These are phyloP conservation scores for Russula earlei DNA, from an alignment of 768 basidiomycete species.

Conservation along the genomic window DNA sequence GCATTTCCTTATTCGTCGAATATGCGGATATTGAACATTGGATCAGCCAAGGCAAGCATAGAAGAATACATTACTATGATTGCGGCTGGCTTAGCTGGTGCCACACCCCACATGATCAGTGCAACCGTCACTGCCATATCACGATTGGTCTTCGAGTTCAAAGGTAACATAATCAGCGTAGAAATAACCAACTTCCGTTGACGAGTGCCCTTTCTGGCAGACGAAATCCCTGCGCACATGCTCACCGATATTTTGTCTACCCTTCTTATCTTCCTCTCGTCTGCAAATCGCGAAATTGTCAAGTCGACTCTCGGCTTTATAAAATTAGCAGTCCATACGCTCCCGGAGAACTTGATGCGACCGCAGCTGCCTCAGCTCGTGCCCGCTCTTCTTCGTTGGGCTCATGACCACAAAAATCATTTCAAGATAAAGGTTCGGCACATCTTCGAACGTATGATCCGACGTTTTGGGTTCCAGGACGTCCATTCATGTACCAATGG, in stretches of 20 bases:
- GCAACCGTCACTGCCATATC: slow-evolving; percentile 93
- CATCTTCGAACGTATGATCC: slow-evolving; percentile 91
- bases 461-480: slow-evolving; percentile 82
- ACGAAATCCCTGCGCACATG: slow-evolving; percentile 59
- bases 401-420: slow-evolving; percentile 97
- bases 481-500: slow-evolving; percentile 66
- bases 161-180: slow-evolving; percentile 40
- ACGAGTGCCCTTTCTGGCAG: slow-evolving; percentile 29
- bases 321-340: slow-evolving; percentile 85
- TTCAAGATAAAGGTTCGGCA: slow-evolving; percentile 96
- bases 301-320: slow-evolving; percentile 93
- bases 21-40: neutral
- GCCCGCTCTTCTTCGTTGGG: slow-evolving; percentile 81
- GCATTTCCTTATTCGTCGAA: slow-evolving; percentile 12
- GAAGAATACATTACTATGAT: slow-evolving; percentile 97
- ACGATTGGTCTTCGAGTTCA: slow-evolving; percentile 91
- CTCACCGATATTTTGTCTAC: slow-evolving; percentile 80
- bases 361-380: slow-evolving; percentile 73
- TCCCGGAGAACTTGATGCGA: slow-evolving; percentile 60
- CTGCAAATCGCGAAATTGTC: slow-evolving; percentile 94
- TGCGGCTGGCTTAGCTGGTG: slow-evolving; percentile 86
- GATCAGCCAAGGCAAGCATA: slow-evolving; percentile 55
- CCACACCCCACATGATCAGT: slow-evolving; percentile 96
- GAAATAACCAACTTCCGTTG: neutral
- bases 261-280: slow-evolving; percentile 81